These are phyloP conservation scores for Pichia kluyveri DNA, from an alignment of 805 yeast genomes.

Conservation along the genomic window DNA sequence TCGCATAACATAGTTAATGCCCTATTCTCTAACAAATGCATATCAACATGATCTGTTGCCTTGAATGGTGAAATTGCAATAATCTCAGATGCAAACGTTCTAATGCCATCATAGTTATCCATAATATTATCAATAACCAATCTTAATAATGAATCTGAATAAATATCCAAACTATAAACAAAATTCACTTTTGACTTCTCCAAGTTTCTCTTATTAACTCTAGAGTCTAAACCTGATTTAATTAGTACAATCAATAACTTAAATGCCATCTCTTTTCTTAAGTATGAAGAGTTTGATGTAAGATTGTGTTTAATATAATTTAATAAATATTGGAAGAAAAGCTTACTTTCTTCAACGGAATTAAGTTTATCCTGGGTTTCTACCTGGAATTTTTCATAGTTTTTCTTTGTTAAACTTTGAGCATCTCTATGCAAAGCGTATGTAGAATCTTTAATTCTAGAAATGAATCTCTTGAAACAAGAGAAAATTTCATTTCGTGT, in stretches of 20 bases:
- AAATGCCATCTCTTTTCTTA: constrained; percentile 40
- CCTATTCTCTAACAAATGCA: constrained; percentile 15
- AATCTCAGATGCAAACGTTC: constrained; percentile 40
- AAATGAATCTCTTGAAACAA: constrained; percentile 49
- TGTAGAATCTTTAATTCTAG: constrained; percentile 60
- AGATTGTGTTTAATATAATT: constrained; percentile 23
- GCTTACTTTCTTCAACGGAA: constrained; percentile 25
- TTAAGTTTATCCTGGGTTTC: constrained; percentile 27
- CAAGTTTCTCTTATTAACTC: constrained; percentile 29
- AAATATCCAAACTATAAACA: constrained; percentile 40
- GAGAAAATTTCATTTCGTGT: constrained; percentile 59
- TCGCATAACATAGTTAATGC: constrained; percentile 26
- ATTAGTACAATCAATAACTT: constrained; percentile 37
- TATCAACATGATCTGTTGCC: constrained; percentile 15
- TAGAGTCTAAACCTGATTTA: constrained; percentile 47
- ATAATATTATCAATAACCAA: constrained; percentile 52
- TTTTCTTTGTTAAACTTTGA: constrained; percentile 29
- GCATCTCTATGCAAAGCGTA: constrained; percentile 48
- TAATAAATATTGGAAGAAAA: constrained; percentile 27
- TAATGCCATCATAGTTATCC: constrained; percentile 71
- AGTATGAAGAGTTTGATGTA: constrained; percentile 51
- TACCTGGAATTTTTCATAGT: constrained; percentile 25
- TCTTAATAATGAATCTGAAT: constrained; percentile 30
- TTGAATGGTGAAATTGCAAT: constrained; percentile 36
- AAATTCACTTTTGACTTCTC: constrained; percentile 35